Evolutionary conservation across 176 grass and related monocot species (phyloP).

Genomic region (Urochloa ruziziensis): DNA sequence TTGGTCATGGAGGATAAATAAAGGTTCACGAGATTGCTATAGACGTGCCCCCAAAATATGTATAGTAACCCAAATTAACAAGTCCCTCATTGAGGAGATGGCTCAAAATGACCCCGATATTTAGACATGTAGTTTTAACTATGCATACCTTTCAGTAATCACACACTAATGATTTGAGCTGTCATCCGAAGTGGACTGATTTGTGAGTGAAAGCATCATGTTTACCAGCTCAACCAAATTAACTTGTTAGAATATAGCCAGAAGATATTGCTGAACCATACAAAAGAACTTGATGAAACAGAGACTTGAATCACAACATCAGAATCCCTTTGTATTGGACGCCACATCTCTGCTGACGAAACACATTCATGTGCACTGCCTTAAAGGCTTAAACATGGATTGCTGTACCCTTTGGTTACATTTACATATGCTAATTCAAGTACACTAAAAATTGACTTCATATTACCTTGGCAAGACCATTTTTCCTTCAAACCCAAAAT

Average conservation of each 20-base stretch:
- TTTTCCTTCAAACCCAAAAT: conserved; percentile 40
- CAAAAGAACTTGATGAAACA: conserved; percentile 29
- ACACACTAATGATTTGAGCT: conserved; percentile 36
- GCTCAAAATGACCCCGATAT: neutral
- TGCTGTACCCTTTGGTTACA: conserved; percentile 70
- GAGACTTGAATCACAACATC: conserved; percentile 89
- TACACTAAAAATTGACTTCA: conserved; percentile 1
- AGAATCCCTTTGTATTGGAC: conserved; percentile 63
- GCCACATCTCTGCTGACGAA: conserved; percentile 63
- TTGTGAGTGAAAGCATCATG: conserved; percentile 32
- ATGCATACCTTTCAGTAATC: conserved; percentile 54
- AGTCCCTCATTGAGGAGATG: too few species aligned
- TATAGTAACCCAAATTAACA: too few species aligned
- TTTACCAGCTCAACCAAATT: conserved; percentile 46
- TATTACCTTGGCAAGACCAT: conserved; percentile 50
- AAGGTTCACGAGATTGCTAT: too few species aligned
- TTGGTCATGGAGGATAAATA: too few species aligned
- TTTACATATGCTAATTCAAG: conserved; percentile 23
- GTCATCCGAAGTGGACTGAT: conserved; percentile 36
- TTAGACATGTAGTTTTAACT: conserved; percentile 1
- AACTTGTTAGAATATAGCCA: conserved; percentile 24
- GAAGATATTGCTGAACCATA: conserved; percentile 22
- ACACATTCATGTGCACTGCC: conserved; percentile 52
- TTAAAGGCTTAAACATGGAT: conserved; percentile 78
- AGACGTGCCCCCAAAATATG: too few species aligned